These are phyloP conservation scores for Lecanicillium sp. DNA, from an alignment of 2,329 filamentous ascomycete genomes.

Conservation along the genomic window DNA sequence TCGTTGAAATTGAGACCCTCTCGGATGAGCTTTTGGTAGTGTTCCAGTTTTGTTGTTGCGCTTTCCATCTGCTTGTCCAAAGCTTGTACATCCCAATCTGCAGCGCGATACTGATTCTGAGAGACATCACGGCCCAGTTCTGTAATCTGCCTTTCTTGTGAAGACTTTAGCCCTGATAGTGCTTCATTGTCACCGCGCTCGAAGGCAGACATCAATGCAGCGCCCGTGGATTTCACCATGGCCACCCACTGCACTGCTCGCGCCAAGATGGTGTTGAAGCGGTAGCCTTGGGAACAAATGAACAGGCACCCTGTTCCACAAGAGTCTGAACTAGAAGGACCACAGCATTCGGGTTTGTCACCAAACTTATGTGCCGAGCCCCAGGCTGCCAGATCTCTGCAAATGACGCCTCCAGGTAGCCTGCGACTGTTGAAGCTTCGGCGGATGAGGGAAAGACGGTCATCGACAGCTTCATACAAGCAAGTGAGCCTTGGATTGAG, in stretches of 20 bases:
- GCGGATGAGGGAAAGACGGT: constrained; percentile 1
- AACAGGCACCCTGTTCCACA: neutral
- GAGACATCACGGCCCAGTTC: constrained; percentile 4
- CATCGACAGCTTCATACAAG: constrained; percentile 2
- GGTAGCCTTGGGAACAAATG: constrained; percentile 5
- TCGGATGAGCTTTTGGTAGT: constrained; percentile 4
- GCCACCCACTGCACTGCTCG: constrained; percentile 3
- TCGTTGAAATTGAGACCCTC: constrained; percentile 5
- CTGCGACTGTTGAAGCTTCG: constrained; percentile 1
- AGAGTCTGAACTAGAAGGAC: no score
- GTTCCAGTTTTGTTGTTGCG: constrained; percentile 1
- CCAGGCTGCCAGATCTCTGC: constrained; percentile 3
- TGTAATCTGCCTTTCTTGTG: constrained; percentile 6
- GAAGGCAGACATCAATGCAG: constrained; percentile 3
- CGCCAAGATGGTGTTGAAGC: constrained; percentile 3
- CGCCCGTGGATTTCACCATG: constrained; percentile 5
- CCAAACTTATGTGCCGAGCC: neutral
- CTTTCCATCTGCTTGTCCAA: constrained; percentile 6
- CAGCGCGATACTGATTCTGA: constrained; percentile 6
- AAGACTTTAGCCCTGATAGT: neutral
- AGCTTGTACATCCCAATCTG: constrained; percentile 7
- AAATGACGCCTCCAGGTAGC: neutral
- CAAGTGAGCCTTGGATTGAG: constrained; percentile 3
- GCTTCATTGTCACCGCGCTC: constrained; percentile 4
- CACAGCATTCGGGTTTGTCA: no score